Evolutionary conservation across 345 rosid species (phyloP), one percentile per base, ranked within the genome.

Genomic region (Eucalyptus pauciflora): DNA sequence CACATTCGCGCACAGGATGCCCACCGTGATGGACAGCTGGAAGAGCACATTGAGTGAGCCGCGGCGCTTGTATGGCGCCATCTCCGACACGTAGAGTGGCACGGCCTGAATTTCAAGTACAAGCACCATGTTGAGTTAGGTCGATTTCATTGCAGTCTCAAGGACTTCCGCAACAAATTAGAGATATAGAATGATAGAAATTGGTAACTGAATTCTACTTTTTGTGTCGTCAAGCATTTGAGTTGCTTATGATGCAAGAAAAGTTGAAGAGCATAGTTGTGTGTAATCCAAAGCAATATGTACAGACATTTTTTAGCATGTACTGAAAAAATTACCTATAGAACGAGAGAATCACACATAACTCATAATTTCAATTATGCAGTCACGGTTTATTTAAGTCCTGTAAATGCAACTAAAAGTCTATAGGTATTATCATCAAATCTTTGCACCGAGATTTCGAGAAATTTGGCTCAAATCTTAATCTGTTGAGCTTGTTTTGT

Each of bases 1-100:
- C 29, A 94, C 85, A 85, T 94, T 94, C 7, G 96, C 96, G 18
- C 60, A 88, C 12, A 93, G 58, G 87, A 95, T 91, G 22, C 96
- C 96, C 25, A 93, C 88, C 20, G 94, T 91, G 81, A 94, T 92
- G 27, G 94, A 89, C 27, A 95, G 88, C 89, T 94, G 94, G 86
- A 91, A 95, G 86, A 92, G 88, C 17, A 93, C 90, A 91, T 94
- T 94, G 60, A 95, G 88, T 4, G 92, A 90, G 48, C 96, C 96
- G 48, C 96, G 88, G 52, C 90, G 88, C 91, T 93, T 92, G n/a
- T 91, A 91, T 3, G 95, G 95, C 18, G 95, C 95, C 95, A 95
- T 94, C 88, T 94, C 96, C 4, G 95, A 94, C 8, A 94, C 92
- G 85, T 95, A 95, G 29, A 95, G 87, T 7, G 95, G 96, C 37